These are phyloP conservation scores for Colletotrichum navitas DNA, from an alignment of 2,329 filamentous ascomycete species.

Conservation along the genomic window DNA sequence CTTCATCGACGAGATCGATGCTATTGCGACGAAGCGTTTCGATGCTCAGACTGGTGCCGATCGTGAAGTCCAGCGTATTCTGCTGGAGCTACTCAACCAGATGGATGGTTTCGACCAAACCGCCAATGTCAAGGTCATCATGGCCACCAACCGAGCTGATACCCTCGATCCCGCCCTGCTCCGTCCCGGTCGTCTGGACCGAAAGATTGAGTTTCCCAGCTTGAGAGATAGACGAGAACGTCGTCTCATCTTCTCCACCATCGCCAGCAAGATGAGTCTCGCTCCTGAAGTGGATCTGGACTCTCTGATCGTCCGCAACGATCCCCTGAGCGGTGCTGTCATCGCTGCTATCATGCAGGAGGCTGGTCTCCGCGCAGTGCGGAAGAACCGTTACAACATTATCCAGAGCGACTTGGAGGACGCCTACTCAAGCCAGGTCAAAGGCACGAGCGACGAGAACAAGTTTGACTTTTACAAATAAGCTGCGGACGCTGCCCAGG, in stretches of 20 bases:
- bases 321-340: constrained; percentile 93
- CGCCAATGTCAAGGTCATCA: constrained; percentile 99
- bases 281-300: constrained; percentile 97
- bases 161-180: constrained; percentile 95
- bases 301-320: constrained; percentile 95
- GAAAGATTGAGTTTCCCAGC: constrained; percentile 99
- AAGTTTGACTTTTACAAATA: constrained; percentile 96
- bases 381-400: constrained; percentile 99
- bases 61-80: constrained; percentile 97
- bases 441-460: constrained; percentile 75
- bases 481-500: constrained; percentile 39
- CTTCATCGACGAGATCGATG: constrained; percentile 99
- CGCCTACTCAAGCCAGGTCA: constrained; percentile 96
- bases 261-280: constrained; percentile 96
- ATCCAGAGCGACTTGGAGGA: constrained; percentile 97
- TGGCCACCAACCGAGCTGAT: constrained; percentile 98
- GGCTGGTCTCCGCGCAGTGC: constrained; percentile 90
- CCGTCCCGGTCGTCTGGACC: constrained; percentile 92
- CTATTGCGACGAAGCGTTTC: constrained; percentile 98
- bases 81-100: constrained; percentile 97
- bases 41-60: constrained; percentile 98
- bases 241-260: constrained; percentile 96
- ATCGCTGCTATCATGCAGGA: constrained; percentile 99
- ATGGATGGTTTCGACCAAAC: constrained; percentile 99
- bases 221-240: constrained; percentile 94